Conservation (phyloP, 225 moss, liverwort and hornwort genomes). For the Bryum argenteum region DNA sequence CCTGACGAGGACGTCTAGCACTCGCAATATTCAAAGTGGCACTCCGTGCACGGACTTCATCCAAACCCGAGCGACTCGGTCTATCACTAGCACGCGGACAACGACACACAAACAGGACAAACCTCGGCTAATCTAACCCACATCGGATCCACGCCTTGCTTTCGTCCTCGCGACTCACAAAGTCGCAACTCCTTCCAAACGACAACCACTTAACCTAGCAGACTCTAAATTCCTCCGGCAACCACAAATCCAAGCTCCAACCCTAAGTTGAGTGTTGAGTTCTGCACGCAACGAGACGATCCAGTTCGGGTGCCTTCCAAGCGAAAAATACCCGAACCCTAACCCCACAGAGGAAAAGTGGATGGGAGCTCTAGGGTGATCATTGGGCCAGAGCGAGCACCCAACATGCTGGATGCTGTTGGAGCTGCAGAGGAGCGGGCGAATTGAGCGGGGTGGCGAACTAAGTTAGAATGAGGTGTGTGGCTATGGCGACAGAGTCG, state of each 20-base stretch:
- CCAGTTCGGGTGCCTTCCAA: background rate
- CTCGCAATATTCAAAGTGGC: background rate
- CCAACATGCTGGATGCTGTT: too few relatives aligned
- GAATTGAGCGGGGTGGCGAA: too few relatives aligned
- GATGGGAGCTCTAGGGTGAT: background rate
- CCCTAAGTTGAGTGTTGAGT: conserved; percentile 12
- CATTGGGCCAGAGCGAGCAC: background rate
- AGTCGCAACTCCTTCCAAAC: background rate
- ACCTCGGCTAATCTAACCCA: conserved; percentile 16
- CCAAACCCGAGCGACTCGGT: conserved; percentile 20
- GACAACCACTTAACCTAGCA: background rate
- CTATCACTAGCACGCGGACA: conserved; percentile 25
- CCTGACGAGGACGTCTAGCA: background rate
- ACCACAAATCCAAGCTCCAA: conserved; percentile 1
- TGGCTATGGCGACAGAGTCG: background rate
- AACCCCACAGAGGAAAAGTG: background rate
- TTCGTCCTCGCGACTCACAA: background rate
- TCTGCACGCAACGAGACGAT: background rate
- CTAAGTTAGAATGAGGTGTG: background rate
- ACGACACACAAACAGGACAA: conserved; percentile 25
- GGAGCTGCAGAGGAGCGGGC: too few relatives aligned
- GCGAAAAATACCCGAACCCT: conserved; percentile 11
- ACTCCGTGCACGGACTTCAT: background rate
- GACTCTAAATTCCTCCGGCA: background rate
- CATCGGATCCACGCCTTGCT: conserved; percentile 21